These are phyloP conservation scores for Botrytis hyacinthi DNA, from an alignment of 2,329 filamentous ascomycete species.

Conservation along the genomic window DNA sequence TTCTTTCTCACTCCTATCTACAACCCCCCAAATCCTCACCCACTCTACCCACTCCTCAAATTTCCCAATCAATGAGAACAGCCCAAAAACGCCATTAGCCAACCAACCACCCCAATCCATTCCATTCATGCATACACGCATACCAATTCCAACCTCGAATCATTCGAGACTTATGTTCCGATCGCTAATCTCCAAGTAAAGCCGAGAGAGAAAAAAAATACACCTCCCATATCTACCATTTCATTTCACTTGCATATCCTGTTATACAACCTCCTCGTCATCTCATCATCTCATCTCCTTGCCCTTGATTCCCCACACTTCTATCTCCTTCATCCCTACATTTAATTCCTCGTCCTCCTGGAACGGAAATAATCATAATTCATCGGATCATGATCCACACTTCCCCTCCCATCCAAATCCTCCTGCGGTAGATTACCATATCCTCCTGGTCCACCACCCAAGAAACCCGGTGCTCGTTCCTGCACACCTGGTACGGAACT, in stretches of 20 bases:
- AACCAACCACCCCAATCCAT: background rate
- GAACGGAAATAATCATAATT: conserved; percentile 39
- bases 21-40: background rate
- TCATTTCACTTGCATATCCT: conserved; percentile 10
- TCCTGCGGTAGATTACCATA: conserved; percentile 59
- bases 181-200: conserved; percentile 4
- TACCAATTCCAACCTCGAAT: background rate
- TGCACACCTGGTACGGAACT: background rate
- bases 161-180: background rate
- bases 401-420: conserved; percentile 27
- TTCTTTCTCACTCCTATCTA: background rate
- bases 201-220: background rate
- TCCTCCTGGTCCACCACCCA: conserved; percentile 57
- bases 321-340: background rate
- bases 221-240: conserved; percentile 15
- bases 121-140: background rate
- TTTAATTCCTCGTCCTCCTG: conserved; percentile 24
- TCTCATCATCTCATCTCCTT: background rate
- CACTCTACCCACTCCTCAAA: background rate
- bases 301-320: background rate
- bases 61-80: background rate
- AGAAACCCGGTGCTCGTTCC: conserved; percentile 48
- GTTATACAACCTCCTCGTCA: background rate
- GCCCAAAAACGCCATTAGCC: conserved; percentile 2
- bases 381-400: conserved; percentile 35